Conservation (phyloP, 2,329 filamentous ascomycete genomes). For the Talaromyces pinophilus region DNA sequence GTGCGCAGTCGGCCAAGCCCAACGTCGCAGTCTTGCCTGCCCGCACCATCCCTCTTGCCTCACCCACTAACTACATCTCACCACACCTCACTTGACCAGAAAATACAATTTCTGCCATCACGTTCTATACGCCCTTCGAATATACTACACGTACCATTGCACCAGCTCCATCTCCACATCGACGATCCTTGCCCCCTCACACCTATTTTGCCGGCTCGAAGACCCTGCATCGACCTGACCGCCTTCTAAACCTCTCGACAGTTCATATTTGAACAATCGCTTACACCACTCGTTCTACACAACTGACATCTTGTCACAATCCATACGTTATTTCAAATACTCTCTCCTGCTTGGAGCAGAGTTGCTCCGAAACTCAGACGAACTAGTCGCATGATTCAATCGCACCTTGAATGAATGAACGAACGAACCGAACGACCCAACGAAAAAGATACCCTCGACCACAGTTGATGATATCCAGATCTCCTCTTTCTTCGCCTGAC, state of each 20-base stretch:
- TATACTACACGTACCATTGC: not conserved
- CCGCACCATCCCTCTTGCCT: constrained; percentile 5
- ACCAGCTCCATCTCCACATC: not conserved
- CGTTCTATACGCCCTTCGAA: not conserved
- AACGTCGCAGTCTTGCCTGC: not conserved
- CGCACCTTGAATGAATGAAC: constrained; percentile 15
- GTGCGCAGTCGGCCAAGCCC: not conserved
- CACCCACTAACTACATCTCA: not conserved
- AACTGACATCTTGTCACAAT: constrained; percentile 2
- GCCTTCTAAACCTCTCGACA: not conserved
- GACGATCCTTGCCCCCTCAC: constrained; percentile 18
- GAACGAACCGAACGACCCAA: constrained; percentile 7
- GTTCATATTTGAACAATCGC: constrained; percentile 4
- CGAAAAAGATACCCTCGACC: constrained; percentile 3
- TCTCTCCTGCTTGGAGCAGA: constrained; percentile 16
- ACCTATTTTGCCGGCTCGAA: constrained; percentile 6
- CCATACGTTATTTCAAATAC: not conserved
- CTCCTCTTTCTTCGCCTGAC: not conserved
- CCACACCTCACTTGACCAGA: not conserved
- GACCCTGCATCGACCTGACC: constrained; percentile 10
- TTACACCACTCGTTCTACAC: not conserved
- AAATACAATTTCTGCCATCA: not conserved
- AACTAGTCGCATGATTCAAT: constrained; percentile 11
- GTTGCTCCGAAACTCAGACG: not conserved
- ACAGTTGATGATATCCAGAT: constrained; percentile 4